Conservation (phyloP, 768 basidiomycete genomes). For the Clathrus columnatus region DNA sequence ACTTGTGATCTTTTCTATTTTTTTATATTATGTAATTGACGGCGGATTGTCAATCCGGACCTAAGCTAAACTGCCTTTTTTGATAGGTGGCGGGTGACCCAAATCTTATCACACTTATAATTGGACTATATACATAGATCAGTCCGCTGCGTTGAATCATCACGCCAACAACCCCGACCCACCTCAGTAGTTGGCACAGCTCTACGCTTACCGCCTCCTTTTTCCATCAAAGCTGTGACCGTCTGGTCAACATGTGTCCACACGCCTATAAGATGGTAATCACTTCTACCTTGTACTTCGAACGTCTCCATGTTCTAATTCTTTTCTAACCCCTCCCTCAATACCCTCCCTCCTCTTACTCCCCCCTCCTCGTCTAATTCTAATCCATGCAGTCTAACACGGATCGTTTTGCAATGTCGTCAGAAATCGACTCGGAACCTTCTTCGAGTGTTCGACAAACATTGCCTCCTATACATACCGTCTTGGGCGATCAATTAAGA, state of each 20-base stretch:
- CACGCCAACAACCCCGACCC: not conserved
- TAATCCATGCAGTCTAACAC: not conserved
- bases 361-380: not conserved
- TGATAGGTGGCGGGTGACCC: too few relatives aligned
- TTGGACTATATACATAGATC: too few relatives aligned
- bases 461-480: constrained; percentile 7
- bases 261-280: not conserved
- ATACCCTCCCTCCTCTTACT: not conserved
- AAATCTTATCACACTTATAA: too few relatives aligned
- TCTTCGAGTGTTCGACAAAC: not conserved
- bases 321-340: not conserved
- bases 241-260: not conserved
- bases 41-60: too few relatives aligned
- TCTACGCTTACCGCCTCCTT: not conserved
- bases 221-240: not conserved
- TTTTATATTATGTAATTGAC: too few relatives aligned
- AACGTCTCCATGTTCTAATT: not conserved
- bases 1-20: too few relatives aligned
- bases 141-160: too few relatives aligned
- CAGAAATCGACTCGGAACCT: not conserved
- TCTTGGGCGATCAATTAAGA: not conserved
- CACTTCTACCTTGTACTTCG: not conserved
- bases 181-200: not conserved
- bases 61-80: too few relatives aligned
- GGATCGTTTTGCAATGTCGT: not conserved